A percentile compares a stretch with the other conserved stretches of the same genome.
phyloP scores from a whole-genome alignment of 2,329 filamentous ascomycete genomes.

The Claviceps lovelessii region DNA sequence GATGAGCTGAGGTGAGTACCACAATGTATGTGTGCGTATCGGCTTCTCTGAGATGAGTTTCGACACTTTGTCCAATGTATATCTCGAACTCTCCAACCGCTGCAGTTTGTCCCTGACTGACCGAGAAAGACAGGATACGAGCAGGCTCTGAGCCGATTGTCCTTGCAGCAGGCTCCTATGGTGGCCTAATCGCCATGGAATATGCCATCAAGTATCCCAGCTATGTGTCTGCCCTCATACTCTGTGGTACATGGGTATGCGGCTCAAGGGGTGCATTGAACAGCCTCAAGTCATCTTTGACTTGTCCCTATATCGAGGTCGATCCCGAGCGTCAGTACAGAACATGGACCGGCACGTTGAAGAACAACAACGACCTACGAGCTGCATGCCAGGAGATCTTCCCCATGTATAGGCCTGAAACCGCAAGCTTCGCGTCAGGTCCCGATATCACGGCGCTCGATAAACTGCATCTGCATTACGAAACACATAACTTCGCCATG shows the following conservation, averaged over 20 bases:
- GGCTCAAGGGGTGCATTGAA: conserved; percentile 7
- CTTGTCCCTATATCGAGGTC: conserved; percentile 6
- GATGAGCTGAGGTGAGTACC: conserved; percentile 12
- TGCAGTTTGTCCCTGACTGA: not conserved
- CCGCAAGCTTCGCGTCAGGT: not conserved
- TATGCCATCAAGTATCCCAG: conserved; percentile 11
- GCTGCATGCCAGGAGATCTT: conserved; percentile 8
- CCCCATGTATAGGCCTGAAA: conserved; percentile 9
- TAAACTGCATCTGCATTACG: conserved; percentile 7
- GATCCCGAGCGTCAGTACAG: conserved; percentile 10
- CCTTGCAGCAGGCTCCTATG: conserved; percentile 13
- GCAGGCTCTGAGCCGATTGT: conserved; percentile 10
- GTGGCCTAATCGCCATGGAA: conserved; percentile 10
- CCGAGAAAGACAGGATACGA: conserved; percentile 7
- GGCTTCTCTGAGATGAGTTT: not conserved
- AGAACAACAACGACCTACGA: conserved; percentile 9
- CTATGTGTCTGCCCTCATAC: conserved; percentile 9
- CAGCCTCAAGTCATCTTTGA: conserved; percentile 6
- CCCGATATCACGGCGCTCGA: not conserved
- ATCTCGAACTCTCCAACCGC: not conserved
- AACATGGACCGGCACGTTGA: conserved; percentile 9
- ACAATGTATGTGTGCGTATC: not conserved
- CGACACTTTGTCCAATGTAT: too few relatives aligned
- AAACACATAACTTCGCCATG: conserved; percentile 13
- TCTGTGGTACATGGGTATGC: conserved; percentile 11